Evolutionary conservation across 768 basidiomycete genomes (phyloP).

Genomic region (Trametopsis cervina): DNA sequence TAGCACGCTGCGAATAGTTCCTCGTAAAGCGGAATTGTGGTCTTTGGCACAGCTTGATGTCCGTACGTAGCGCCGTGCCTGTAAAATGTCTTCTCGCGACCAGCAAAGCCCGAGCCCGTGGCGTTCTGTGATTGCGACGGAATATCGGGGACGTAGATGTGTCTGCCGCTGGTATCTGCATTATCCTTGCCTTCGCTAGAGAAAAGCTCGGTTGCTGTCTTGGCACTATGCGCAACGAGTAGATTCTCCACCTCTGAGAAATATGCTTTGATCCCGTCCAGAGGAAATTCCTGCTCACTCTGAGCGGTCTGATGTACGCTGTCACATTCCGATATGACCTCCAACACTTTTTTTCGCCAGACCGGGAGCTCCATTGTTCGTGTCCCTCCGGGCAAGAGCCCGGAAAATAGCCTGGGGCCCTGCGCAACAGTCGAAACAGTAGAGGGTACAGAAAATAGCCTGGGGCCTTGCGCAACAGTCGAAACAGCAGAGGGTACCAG

Average conservation of each 20-base stretch:
- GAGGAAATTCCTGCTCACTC: slow-evolving; percentile 15
- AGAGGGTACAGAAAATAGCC: background rate
- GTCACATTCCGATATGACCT: background rate
- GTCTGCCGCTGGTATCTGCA: background rate
- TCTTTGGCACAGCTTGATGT: slow-evolving; percentile 20
- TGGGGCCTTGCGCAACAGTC: background rate
- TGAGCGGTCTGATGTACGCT: background rate
- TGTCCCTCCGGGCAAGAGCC: background rate
- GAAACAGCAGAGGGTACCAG: background rate
- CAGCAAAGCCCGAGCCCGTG: background rate
- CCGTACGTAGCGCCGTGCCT: slow-evolving; percentile 1
- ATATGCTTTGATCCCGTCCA: slow-evolving; percentile 20
- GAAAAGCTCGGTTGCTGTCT: slow-evolving; percentile 36
- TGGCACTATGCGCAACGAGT: slow-evolving; percentile 31
- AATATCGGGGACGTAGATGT: background rate
- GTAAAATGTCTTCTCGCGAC: background rate
- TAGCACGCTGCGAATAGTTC: slow-evolving; percentile 53
- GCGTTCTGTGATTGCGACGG: background rate
- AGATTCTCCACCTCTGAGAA: slow-evolving; percentile 28
- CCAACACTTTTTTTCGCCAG: slow-evolving; percentile 3
- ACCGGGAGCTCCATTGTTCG: background rate
- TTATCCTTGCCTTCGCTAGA: slow-evolving; percentile 19
- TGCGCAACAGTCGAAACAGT: background rate
- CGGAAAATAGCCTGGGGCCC: background rate
- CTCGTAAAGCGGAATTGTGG: slow-evolving; percentile 36